Conservation (phyloP, 331 rosid species). For the Spiraea crenata region DNA sequence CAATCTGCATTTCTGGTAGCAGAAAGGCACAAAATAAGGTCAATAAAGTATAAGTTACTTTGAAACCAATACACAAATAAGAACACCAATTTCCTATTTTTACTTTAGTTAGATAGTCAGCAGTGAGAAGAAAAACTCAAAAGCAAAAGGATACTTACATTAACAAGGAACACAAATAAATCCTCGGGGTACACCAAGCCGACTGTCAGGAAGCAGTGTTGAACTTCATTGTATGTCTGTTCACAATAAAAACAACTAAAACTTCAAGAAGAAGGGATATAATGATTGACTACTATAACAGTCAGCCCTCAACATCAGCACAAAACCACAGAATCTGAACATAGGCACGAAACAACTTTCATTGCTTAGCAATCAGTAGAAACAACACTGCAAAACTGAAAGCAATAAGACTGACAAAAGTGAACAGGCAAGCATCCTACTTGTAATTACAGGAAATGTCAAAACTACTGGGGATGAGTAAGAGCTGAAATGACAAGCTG, state of each 20-base stretch:
- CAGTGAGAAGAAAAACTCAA: slow-evolving; percentile 15
- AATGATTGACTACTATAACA: slow-evolving; percentile 3
- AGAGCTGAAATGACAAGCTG: background rate
- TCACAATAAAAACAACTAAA: slow-evolving; percentile 24
- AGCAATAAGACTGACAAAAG: background rate
- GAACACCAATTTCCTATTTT: background rate
- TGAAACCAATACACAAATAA: background rate
- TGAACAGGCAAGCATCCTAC: background rate
- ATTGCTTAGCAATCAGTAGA: background rate
- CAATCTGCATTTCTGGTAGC: slow-evolving; percentile 80
- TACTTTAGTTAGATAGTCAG: slow-evolving; percentile 4
- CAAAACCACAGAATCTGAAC: background rate
- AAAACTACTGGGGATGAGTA: background rate
- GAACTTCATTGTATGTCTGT: slow-evolving; percentile 91
- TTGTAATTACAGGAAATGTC: background rate
- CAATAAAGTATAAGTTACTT: background rate
- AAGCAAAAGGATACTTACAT: slow-evolving; percentile 51
- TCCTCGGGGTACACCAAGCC: slow-evolving; percentile 89
- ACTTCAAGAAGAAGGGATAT: background rate
- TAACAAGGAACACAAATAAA: slow-evolving; percentile 72
- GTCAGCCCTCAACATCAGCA: slow-evolving; percentile 4
- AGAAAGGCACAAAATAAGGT: slow-evolving; percentile 10
- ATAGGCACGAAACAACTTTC: background rate
- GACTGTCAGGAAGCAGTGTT: slow-evolving; percentile 85
- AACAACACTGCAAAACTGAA: too few species aligned